These are phyloP conservation scores for Eimeria maxima DNA, from an alignment of 169 alveolate species.

Conservation along the genomic window DNA sequence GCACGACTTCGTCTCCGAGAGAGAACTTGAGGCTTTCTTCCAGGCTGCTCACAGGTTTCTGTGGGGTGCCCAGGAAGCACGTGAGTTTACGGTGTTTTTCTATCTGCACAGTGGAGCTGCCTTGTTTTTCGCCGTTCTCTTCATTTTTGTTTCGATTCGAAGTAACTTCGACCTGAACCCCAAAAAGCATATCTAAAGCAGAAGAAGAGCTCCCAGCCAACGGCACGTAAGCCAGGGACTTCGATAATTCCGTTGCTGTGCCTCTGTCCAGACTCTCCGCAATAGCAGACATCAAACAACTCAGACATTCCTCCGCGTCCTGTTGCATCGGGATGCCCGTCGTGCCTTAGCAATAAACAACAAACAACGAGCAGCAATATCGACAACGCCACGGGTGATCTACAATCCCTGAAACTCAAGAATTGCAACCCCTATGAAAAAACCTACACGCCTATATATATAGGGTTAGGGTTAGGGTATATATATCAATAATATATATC, in stretches of 20 bases:
- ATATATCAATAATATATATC: too few species aligned
- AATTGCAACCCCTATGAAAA: neutral
- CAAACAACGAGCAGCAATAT: neutral
- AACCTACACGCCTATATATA: neutral
- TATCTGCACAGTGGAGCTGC: neutral
- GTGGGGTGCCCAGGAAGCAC: conserved; percentile 81
- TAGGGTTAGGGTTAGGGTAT: too few species aligned
- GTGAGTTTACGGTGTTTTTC: conserved; percentile 75
- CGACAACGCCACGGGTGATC: neutral
- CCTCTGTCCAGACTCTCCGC: conserved; percentile 65
- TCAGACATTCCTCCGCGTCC: conserved; percentile 80
- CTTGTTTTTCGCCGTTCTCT: neutral
- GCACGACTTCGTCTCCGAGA: conserved; percentile 75
- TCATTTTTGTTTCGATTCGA: neutral
- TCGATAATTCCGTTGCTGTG: conserved; percentile 28
- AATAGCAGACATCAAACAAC: conserved; percentile 66
- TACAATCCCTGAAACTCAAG: neutral
- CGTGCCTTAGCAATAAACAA: conserved; percentile 17
- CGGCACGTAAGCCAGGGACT: conserved; percentile 59
- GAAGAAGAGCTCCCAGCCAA: neutral
- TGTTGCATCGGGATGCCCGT: conserved; percentile 77
- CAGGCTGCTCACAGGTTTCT: conserved; percentile 78
- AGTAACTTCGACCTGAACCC: conserved; percentile 56
- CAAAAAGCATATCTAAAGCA: conserved; percentile 68
- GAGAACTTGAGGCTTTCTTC: conserved; percentile 81